Base-by-base conservation (phyloP, 306 rosid genomes). In the Casuarina glauca region DNA sequence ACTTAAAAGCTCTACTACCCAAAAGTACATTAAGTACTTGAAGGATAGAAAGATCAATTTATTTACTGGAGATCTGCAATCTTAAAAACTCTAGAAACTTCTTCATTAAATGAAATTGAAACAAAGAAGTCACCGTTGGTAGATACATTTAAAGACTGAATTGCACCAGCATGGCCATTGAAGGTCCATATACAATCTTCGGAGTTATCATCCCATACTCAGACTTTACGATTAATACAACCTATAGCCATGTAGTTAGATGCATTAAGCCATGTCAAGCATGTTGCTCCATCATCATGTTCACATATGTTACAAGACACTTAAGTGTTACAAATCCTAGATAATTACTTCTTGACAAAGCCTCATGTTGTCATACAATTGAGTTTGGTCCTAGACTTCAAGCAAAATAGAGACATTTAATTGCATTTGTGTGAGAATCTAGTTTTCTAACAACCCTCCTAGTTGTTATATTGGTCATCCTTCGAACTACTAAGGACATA, bases 161-260 rank as follows among this genome's bases (percentile, higher is more conserved):
- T 86, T 41, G 79, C 86, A 46, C 81, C 84, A 5, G 84, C 67
- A 76, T 95, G 97, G 41, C 99, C 97, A 32, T 74, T 69, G 66
- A 90, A 89, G 76, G 89, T 89, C 80, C 61, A 82, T 52, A 87
- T 86, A 88, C 99, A 95, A 63, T 88, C 93, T 46, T 96, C 96
- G 0, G 99, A 89, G 15, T 90, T 89, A 69, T 90, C 82, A 70
- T 95, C 97, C 99, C 97, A 95, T 62, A 95, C 16, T 69, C 97
- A 84, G 26, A 89, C 92, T 50, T 74, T 82, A n/a, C 97, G 95
- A 78, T 89, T 97, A 12, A 74, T 86, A 38, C 93, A 95, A 52
- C 98, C 97, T 0, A 92, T 87, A n/a, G 90, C 96, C 70, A 93
- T 79, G 76, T 83, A 79, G 48, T 73, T 81, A 0, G 88, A 87